Evolutionary conservation across 2,329 filamentous ascomycete species (phyloP).

Genomic region (Microcera coccophila): DNA sequence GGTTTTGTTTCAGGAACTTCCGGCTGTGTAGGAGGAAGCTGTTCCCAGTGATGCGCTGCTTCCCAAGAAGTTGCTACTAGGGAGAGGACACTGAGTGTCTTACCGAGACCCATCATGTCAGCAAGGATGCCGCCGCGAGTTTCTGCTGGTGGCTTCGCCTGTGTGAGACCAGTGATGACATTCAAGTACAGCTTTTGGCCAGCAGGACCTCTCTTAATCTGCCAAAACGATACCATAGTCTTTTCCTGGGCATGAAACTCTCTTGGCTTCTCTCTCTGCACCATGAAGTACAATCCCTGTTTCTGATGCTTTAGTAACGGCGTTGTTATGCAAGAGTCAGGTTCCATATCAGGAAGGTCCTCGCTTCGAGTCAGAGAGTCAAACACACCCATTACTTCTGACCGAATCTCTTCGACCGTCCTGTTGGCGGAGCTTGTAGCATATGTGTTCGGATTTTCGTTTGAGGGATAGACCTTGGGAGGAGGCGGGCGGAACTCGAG

Average conservation of each 20-base stretch:
- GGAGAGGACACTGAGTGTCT: conserved; percentile 80
- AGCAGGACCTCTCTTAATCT: conserved; percentile 48
- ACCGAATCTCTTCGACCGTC: conserved; percentile 80
- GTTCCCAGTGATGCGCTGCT: conserved; percentile 60
- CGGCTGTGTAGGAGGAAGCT: conserved; percentile 48
- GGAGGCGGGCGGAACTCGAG: conserved; percentile 44
- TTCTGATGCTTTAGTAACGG: conserved; percentile 80
- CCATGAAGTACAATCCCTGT: conserved; percentile 86
- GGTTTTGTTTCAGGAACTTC: conserved; percentile 39
- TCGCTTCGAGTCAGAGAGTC: conserved; percentile 75
- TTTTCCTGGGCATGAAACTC: conserved; percentile 56
- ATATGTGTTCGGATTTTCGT: conserved; percentile 25
- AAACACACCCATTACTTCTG: conserved; percentile 82
- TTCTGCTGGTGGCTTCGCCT: conserved; percentile 58
- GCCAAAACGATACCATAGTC: conserved; percentile 73
- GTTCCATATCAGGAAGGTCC: conserved; percentile 69
- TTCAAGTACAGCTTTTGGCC: conserved; percentile 68
- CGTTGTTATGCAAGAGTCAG: conserved; percentile 58
- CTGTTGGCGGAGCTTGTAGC: conserved; percentile 42
- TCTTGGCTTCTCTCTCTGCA: conserved; percentile 65
- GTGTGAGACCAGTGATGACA: conserved; percentile 73
- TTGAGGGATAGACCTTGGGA: conserved; percentile 31
- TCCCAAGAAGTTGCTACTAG: conserved; percentile 64
- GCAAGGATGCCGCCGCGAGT: conserved; percentile 71
- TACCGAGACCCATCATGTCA: conserved; percentile 87